phyloP scores from a whole-genome alignment of 2,329 filamentous ascomycete species.

The Curvularia sp. region DNA sequence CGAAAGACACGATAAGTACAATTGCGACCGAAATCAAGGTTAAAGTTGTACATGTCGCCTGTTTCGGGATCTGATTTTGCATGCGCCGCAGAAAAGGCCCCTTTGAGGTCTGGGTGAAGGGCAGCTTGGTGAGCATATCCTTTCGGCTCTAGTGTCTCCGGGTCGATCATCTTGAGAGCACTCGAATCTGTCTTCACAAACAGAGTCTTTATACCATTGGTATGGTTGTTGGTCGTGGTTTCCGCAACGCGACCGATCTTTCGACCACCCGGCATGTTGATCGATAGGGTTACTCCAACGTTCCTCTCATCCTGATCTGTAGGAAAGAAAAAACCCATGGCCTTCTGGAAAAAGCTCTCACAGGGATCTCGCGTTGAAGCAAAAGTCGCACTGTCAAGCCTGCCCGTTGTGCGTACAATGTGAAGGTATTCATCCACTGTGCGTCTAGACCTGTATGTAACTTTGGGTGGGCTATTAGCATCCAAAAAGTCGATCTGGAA shows the following conservation, averaged over 20 bases:
- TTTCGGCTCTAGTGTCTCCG: slow-evolving; percentile 74
- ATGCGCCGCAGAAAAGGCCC: slow-evolving; percentile 73
- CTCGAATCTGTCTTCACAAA: slow-evolving; percentile 68
- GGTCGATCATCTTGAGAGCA: slow-evolving; percentile 68
- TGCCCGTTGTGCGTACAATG: slow-evolving; percentile 66
- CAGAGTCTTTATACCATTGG: slow-evolving; percentile 57
- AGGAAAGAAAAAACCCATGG: slow-evolving; percentile 66
- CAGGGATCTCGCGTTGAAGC: slow-evolving; percentile 77
- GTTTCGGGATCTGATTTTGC: slow-evolving; percentile 73
- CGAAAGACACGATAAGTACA: slow-evolving; percentile 74
- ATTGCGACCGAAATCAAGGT: slow-evolving; percentile 67
- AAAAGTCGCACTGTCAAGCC: slow-evolving; percentile 67
- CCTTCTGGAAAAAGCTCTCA: slow-evolving; percentile 73
- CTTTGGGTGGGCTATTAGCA: slow-evolving; percentile 49
- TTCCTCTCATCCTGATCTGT: slow-evolving; percentile 56
- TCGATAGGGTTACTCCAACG: slow-evolving; percentile 69
- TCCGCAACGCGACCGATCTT: slow-evolving; percentile 22
- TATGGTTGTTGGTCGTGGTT: slow-evolving; percentile 36
- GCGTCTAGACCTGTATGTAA: slow-evolving; percentile 75
- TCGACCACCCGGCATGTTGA: slow-evolving; percentile 65
- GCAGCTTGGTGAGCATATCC: slow-evolving; percentile 65
- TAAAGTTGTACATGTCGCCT: slow-evolving; percentile 83
- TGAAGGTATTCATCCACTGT: slow-evolving; percentile 71
- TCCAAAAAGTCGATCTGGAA: slow-evolving; percentile 69
- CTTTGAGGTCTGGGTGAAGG: slow-evolving; percentile 73